Base-by-base conservation (phyloP, 345 rosid species). In the Eucalyptus marginata region DNA sequence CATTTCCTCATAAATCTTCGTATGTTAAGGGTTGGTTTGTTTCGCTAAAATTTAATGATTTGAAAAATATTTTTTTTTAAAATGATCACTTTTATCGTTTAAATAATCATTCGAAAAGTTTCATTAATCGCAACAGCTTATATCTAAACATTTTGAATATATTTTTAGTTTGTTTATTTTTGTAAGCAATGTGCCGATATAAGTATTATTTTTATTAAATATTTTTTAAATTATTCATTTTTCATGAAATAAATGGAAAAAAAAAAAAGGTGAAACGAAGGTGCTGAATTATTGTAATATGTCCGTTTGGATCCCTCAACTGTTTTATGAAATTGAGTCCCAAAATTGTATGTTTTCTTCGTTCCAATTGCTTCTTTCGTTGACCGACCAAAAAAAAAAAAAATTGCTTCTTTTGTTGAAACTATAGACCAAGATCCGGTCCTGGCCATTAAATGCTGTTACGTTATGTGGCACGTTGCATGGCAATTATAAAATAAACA, bases 81-180 rank as follows among this genome's bases (percentile, higher is more conserved):
- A 56, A 56, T 56, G 1, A 24, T 56, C 1, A 1, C 29, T 24
- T 25, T 4, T 56, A 24, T 56, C 1, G 0, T 25, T 2, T 56
- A 3, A 24, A 22, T 56, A 56, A 56, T 56, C 12, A 56, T 22
- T 56, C 6, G 2, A 56, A 56, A 56, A 56, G 6, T 5, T 56
- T 56, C 62, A 56, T 24, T 59, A 25, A 25, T 59, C 4, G 31
- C 66, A 59, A 11, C 14, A 58, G 7, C 14, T 25, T 58, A 11
- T 58, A 7, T 25, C 66, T 58, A 10, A 58, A 58, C 2, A 10
- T 3, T 52, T 52, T 52, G 58, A 52, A 3, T 52, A 52, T 58
- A 8, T 58, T 58, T 58, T 11, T 59, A 3, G 1, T 59, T 59
- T 3, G 68, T 62, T 62, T 27, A 62, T 62, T 29, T 29, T 62